Conservation (phyloP, 768 basidiomycete genomes). For the Boletus barrowsii region DNA sequence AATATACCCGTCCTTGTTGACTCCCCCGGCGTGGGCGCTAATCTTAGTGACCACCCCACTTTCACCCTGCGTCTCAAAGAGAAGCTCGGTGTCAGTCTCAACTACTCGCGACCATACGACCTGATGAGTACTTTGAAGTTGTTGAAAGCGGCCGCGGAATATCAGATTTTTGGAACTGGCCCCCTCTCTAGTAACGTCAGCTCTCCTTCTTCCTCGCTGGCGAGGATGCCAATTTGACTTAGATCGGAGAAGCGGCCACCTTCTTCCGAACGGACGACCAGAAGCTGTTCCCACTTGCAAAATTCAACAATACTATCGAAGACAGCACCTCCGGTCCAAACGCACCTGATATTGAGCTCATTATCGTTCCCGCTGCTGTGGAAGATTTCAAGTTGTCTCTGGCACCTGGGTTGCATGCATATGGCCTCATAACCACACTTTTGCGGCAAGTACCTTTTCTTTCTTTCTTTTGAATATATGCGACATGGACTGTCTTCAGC, state of each 20-base stretch:
- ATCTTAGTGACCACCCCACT: slow-evolving; percentile 68
- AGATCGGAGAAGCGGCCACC: slow-evolving; percentile 29
- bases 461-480: neutral
- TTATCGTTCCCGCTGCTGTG: slow-evolving; percentile 10
- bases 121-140: slow-evolving; percentile 23
- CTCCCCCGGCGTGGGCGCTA: slow-evolving; percentile 69
- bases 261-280: slow-evolving; percentile 34
- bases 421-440: slow-evolving; percentile 15
- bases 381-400: neutral
- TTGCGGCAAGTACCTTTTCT: slow-evolving; percentile 20
- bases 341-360: slow-evolving; percentile 31
- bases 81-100: slow-evolving; percentile 42
- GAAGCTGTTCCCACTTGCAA: slow-evolving; percentile 28
- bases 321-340: slow-evolving; percentile 29
- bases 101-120: slow-evolving; percentile 34
- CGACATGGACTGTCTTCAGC: slow-evolving; percentile 20
- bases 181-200: slow-evolving; percentile 53
- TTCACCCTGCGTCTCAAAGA: slow-evolving; percentile 53
- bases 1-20: slow-evolving; percentile 57
- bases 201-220: neutral
- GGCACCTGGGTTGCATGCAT: slow-evolving; percentile 13
- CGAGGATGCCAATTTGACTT: neutral
- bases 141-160: slow-evolving; percentile 37
- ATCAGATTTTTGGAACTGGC: slow-evolving; percentile 44
- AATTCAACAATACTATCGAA: slow-evolving; percentile 27